Conservation (phyloP, 352 stramenopile genomes). For the Globisporangium rhizosaccharum region DNA sequence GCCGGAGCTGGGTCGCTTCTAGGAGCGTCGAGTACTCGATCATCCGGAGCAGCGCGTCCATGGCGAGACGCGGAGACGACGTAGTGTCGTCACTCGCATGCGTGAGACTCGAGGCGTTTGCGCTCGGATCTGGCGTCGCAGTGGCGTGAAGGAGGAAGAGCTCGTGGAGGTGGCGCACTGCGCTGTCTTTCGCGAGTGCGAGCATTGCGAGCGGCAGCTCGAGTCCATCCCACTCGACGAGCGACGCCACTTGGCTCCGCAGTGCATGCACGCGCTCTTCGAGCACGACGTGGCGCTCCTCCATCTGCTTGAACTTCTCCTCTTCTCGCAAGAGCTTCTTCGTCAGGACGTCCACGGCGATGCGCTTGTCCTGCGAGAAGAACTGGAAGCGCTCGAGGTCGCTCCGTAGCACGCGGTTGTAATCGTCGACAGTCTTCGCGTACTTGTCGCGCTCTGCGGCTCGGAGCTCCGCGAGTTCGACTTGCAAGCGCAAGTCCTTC, state of each 20-base stretch:
- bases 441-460: constrained; percentile 58
- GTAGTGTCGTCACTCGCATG: constrained; percentile 4
- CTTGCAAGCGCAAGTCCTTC: constrained; percentile 42
- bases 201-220: constrained; percentile 44
- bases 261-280: constrained; percentile 41
- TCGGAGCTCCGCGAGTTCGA: constrained; percentile 49
- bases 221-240: constrained; percentile 53
- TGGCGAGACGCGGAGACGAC: constrained; percentile 21
- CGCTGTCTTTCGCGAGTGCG: constrained; percentile 42
- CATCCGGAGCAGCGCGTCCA: constrained; percentile 41
- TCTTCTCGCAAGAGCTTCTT: constrained; percentile 75
- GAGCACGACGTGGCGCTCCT: constrained; percentile 47
- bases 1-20: constrained; percentile 28
- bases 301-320: constrained; percentile 51
- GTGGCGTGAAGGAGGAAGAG: constrained; percentile 45
- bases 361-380: constrained; percentile 71
- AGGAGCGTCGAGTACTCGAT: constrained; percentile 37
- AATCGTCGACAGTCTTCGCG: constrained; percentile 59
- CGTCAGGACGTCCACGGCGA: constrained; percentile 67
- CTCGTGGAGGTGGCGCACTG: constrained; percentile 39
- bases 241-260: constrained; percentile 37
- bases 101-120: not conserved
- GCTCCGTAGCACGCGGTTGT: constrained; percentile 61
- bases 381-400: constrained; percentile 77
- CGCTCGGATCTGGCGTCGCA: not conserved